Evolutionary conservation across 2,329 filamentous ascomycete genomes (phyloP).

Genomic region (Monilinia aucupariae): DNA sequence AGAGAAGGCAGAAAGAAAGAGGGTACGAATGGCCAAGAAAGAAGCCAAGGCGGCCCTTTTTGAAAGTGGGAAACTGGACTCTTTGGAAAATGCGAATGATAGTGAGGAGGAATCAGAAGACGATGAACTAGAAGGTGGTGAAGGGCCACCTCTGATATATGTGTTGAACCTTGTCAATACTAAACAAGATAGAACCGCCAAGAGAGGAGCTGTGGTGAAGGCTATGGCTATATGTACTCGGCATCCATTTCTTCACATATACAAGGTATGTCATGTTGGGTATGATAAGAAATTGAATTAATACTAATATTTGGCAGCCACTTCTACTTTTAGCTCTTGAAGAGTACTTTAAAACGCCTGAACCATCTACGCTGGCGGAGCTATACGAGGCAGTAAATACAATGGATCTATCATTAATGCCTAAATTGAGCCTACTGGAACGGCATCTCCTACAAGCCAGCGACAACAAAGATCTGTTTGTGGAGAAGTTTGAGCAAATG

Average conservation of each 20-base stretch:
- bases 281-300: background rate
- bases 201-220: conserved; percentile 91
- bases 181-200: conserved; percentile 88
- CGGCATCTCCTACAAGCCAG: conserved; percentile 80
- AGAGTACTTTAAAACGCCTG: conserved; percentile 92
- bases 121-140: conserved; percentile 62
- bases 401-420: conserved; percentile 95
- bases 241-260: conserved; percentile 96
- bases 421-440: conserved; percentile 76
- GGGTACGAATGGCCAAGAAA: conserved; percentile 47
- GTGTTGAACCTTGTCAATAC: conserved; percentile 97
- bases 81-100: conserved; percentile 39
- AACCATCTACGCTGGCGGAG: conserved; percentile 78
- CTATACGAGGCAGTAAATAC: conserved; percentile 90
- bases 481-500: conserved; percentile 97
- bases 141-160: conserved; percentile 91
- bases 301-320: conserved; percentile 50
- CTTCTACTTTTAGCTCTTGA: conserved; percentile 85
- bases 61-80: conserved; percentile 41
- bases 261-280: conserved; percentile 61
- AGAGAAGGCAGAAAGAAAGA: conserved; percentile 49
- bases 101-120: conserved; percentile 51
- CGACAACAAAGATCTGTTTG: conserved; percentile 91
- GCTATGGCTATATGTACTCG: conserved; percentile 98
- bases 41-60: conserved; percentile 47